Percentiles rank a stretch among this genome's conserved stretches.
These are phyloP conservation scores for Diplodia sapinea DNA, from an alignment of 2,329 filamentous ascomycete species.

Conservation along the genomic window DNA sequence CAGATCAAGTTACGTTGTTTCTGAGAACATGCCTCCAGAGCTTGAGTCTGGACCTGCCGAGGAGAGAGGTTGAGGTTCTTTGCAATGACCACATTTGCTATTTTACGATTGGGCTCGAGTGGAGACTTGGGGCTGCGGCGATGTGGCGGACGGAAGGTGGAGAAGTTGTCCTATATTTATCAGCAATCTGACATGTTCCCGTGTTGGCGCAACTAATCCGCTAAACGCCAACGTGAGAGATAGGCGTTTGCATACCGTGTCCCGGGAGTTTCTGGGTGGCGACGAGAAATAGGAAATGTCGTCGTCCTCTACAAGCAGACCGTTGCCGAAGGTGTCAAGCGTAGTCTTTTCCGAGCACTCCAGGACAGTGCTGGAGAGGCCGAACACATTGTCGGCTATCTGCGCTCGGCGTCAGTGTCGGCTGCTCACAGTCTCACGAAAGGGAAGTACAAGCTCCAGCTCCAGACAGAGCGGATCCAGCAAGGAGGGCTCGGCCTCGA, in stretches of 20 bases:
- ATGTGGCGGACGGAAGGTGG: slow-evolving; percentile 13
- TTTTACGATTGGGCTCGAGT: slow-evolving; percentile 51
- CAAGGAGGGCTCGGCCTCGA: slow-evolving; percentile 69
- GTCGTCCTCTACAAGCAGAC: slow-evolving; percentile 61
- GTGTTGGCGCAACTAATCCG: not conserved
- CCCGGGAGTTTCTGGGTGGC: slow-evolving; percentile 34
- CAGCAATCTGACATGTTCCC: not conserved
- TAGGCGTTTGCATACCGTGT: not conserved
- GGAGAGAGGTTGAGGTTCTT: slow-evolving; percentile 77
- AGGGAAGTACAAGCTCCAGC: slow-evolving; percentile 65
- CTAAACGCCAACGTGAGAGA: not conserved
- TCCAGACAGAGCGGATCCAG: slow-evolving; percentile 75
- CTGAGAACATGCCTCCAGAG: slow-evolving; percentile 57
- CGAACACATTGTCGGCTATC: slow-evolving; percentile 74
- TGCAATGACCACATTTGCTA: slow-evolving; percentile 83
- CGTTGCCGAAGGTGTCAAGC: slow-evolving; percentile 78
- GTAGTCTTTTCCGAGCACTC: slow-evolving; percentile 75
- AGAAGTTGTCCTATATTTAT: slow-evolving; percentile 20
- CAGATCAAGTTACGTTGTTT: not conserved
- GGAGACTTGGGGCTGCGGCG: slow-evolving; percentile 25
- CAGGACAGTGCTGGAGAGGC: slow-evolving; percentile 71
- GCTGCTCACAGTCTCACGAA: slow-evolving; percentile 13
- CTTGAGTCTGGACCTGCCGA: slow-evolving; percentile 83
- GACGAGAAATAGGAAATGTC: slow-evolving; percentile 36
- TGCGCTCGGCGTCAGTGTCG: slow-evolving; percentile 44